Conservation (phyloP, 805 yeast species). For the Kuraishia ogatae region DNA sequence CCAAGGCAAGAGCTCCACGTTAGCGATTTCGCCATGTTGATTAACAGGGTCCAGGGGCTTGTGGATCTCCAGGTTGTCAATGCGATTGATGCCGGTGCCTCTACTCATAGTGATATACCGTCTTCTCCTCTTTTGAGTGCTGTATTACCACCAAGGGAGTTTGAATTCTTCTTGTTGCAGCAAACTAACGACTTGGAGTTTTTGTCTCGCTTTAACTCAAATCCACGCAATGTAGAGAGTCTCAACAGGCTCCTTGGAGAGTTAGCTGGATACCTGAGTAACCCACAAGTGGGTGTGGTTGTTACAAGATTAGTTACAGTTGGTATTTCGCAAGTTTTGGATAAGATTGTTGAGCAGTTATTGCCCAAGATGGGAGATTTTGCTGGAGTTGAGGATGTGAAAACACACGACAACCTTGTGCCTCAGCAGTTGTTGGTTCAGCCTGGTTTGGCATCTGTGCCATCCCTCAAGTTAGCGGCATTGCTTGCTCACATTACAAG, state of each 20-base stretch:
- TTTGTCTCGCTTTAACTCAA: conserved; percentile 4
- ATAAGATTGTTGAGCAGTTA: conserved; percentile 25
- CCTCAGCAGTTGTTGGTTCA: not conserved
- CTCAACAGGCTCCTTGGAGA: conserved; percentile 20
- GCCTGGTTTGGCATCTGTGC: not conserved
- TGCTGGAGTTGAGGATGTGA: not conserved
- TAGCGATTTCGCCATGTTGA: conserved; percentile 44
- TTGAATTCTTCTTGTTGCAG: conserved; percentile 44
- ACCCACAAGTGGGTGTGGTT: conserved; percentile 20
- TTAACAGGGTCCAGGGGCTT: conserved; percentile 29
- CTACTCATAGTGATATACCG: not conserved
- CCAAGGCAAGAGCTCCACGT: conserved; percentile 67
- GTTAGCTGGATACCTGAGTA: conserved; percentile 18
- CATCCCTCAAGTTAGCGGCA: conserved; percentile 49
- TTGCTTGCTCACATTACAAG: conserved; percentile 60
- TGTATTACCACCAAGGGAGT: conserved; percentile 41
- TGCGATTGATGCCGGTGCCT: conserved; percentile 4
- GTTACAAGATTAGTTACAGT: conserved; percentile 29
- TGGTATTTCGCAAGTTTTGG: conserved; percentile 38
- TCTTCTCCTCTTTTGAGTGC: conserved; percentile 6
- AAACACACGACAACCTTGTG: too few species aligned
- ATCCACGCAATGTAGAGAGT: conserved; percentile 9
- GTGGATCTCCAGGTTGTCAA: conserved; percentile 19
- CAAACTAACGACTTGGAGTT: conserved; percentile 24
- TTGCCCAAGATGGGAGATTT: conserved; percentile 6